Evolutionary conservation across 2,329 filamentous ascomycete genomes (phyloP).

Genomic region (Botrytis medusae): DNA sequence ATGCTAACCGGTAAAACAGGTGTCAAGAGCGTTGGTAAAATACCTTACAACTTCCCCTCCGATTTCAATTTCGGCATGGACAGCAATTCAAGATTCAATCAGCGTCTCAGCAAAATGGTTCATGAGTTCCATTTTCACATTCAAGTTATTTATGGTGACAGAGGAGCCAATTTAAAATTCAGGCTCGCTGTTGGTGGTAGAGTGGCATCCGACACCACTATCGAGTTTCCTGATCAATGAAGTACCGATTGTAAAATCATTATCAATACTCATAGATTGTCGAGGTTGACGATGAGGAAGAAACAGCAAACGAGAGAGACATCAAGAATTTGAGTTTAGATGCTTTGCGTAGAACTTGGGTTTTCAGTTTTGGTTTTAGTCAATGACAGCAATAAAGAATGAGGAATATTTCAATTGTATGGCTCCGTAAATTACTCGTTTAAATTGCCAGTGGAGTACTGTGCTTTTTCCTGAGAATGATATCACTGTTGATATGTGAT

Average conservation of each 20-base stretch:
- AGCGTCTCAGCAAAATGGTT: neutral
- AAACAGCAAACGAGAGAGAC: neutral
- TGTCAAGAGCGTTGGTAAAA: constrained; percentile 12
- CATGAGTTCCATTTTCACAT: constrained; percentile 1
- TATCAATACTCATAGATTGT: neutral
- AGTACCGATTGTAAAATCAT: neutral
- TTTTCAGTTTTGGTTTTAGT: neutral
- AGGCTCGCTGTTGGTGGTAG: constrained; percentile 12
- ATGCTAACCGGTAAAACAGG: constrained; percentile 13
- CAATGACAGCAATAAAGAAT: neutral
- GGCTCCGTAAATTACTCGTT: neutral
- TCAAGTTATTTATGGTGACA: constrained; percentile 23
- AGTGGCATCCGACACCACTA: neutral
- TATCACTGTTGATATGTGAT: neutral
- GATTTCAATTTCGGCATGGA: constrained; percentile 12
- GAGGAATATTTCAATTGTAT: neutral
- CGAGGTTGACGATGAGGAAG: neutral
- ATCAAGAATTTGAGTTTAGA: neutral
- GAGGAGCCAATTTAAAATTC: constrained; percentile 22
- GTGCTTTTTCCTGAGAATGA: neutral
- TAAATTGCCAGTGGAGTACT: neutral
- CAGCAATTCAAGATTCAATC: neutral
- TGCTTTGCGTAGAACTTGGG: neutral
- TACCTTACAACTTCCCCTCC: constrained; percentile 4
- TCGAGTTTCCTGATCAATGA: neutral